Evolutionary conservation across 306 rosid species (phyloP), one percentile per base, ranked within the genome.

Genomic region (Quercus variabilis): DNA sequence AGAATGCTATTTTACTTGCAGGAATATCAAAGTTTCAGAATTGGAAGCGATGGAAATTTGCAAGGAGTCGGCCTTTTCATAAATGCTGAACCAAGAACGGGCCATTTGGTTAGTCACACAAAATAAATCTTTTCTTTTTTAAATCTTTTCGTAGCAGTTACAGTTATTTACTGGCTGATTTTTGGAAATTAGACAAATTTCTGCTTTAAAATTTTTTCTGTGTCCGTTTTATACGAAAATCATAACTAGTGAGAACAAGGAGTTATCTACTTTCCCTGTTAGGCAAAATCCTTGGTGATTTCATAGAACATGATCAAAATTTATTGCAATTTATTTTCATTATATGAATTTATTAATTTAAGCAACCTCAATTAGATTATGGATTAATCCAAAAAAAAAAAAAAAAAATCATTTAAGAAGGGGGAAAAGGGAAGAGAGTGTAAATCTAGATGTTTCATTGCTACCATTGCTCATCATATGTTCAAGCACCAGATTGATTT

Each of bases 51-150:
- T 55, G 98, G 98, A 62, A 95, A 89, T 84, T 76, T 95, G 74
- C 98, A 92, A 79, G 99, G 99, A 78, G 99, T 95, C 1, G 98
- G 99, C 74, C 90, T 92, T 82, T 95, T 86, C 86, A 92, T 95
- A 85, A 90, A 88, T 80, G 83, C 80, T 5, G 96, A 95, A 85
- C 99, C 97, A 68, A 86, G 71, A 82, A 95, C 99, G 0, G 96
- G 98, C 75, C 97, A 89, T 84, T 74, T 95, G 99, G 99, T 95
- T 38, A 85, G 95, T 86, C 25, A 77, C 76, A 69, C 54, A 35
- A 46, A 35, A 59, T 6, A n/a, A 54, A 35, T 20, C 31, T 70
- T 35, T 15, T 19, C n/a, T 19, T 76, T 51, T 8, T 14, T 31
- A 14, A 6, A 72, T 12, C 11, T 21, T 30, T 4, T 71, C 46